A percentile compares a stretch with the other conserved stretches of the same genome.
Evolutionary conservation across 2,329 filamentous ascomycete species (phyloP).

Genomic region (Phoma herbarum): DNA sequence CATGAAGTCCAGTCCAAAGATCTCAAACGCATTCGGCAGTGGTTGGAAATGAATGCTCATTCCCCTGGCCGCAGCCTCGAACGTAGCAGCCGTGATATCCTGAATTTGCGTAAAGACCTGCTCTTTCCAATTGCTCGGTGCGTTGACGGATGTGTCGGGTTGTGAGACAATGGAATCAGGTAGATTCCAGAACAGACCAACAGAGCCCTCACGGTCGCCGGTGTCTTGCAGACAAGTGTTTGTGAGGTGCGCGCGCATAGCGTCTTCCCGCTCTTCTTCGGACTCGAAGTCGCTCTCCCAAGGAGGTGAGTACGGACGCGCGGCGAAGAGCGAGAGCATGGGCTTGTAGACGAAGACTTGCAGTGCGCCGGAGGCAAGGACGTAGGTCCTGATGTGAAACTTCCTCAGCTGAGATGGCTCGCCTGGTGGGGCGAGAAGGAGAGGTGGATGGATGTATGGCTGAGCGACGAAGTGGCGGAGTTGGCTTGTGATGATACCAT

Average conservation of each 20-base stretch:
- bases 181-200: slow-evolving; percentile 79
- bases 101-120: slow-evolving; percentile 79
- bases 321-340: slow-evolving; percentile 94
- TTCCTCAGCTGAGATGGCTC: slow-evolving; percentile 65
- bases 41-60: slow-evolving; percentile 95
- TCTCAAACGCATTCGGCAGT: slow-evolving; percentile 86
- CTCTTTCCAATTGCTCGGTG: slow-evolving; percentile 59
- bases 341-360: slow-evolving; percentile 85
- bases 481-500: slow-evolving; percentile 81
- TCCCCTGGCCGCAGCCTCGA: slow-evolving; percentile 82
- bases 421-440: slow-evolving; percentile 67
- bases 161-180: slow-evolving; percentile 44
- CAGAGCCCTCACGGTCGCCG: slow-evolving; percentile 67
- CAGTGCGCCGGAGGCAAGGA: slow-evolving; percentile 80
- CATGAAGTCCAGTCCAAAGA: slow-evolving; percentile 91
- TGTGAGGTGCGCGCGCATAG: slow-evolving; percentile 81
- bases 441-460: slow-evolving; percentile 89
- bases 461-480: slow-evolving; percentile 96
- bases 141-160: slow-evolving; percentile 24
- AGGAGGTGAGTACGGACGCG: slow-evolving; percentile 74
- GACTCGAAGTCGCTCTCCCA: slow-evolving; percentile 48
- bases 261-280: slow-evolving; percentile 38
- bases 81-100: slow-evolving; percentile 75
- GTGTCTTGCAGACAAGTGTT: slow-evolving; percentile 89
- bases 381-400: slow-evolving; percentile 94